Conservation (phyloP, 352 stramenopile species). For the Elongisporangium anandrum region DNA sequence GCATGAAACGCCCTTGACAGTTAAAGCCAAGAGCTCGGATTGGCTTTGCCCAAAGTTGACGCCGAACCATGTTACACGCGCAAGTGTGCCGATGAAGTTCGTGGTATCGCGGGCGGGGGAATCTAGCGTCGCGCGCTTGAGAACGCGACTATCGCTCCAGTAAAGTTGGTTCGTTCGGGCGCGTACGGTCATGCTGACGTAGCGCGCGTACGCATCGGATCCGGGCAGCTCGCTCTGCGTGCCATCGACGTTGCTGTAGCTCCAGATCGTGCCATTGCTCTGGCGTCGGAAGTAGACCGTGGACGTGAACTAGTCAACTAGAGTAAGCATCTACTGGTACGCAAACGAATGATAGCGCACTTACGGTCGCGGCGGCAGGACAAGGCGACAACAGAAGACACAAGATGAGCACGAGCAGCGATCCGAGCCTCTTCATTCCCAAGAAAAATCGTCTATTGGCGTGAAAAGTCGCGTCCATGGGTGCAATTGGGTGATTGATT, state of each 20-base stretch:
- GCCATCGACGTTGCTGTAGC: conserved; percentile 37
- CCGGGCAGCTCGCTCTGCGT: conserved; percentile 25
- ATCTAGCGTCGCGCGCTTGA: conserved; percentile 24
- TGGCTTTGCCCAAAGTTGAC: conserved; percentile 38
- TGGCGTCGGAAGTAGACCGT: conserved; percentile 65
- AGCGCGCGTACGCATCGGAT: conserved; percentile 34
- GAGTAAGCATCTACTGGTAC: background rate
- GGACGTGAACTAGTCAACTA: conserved; percentile 19
- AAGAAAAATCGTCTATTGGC: background rate
- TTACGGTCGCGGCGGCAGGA: background rate
- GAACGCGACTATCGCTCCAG: conserved; percentile 53
- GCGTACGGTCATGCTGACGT: conserved; percentile 41
- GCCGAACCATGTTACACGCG: conserved; percentile 41
- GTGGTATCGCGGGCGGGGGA: conserved; percentile 8
- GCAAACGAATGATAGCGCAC: background rate
- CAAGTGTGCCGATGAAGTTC: conserved; percentile 37
- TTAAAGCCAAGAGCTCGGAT: conserved; percentile 29
- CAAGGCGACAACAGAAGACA: background rate
- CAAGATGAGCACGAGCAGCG: background rate
- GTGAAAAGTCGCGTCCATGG: background rate
- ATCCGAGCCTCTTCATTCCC: background rate
- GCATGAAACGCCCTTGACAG: conserved; percentile 32
- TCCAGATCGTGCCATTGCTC: conserved; percentile 46
- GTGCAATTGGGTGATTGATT: too few relatives aligned
- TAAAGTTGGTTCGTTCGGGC: conserved; percentile 26